Evolutionary conservation across 1,284 basidiomycete species (phyloP).

Genomic region (Thelephora terrestris): DNA sequence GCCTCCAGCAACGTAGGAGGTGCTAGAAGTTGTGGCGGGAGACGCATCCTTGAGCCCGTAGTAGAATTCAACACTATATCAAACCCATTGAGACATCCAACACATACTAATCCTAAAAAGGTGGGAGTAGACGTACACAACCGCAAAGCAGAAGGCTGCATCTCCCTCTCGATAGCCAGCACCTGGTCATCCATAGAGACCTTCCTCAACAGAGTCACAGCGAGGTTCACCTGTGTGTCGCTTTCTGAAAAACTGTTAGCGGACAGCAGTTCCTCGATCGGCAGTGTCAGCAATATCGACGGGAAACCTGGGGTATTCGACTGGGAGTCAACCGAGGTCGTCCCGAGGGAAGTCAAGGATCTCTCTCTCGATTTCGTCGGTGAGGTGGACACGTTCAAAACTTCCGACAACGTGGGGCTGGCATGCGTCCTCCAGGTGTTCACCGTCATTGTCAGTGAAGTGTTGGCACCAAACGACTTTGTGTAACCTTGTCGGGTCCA

Average conservation of each 20-base stretch:
- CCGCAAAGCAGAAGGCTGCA: conserved; percentile 14
- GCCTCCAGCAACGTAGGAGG: conserved; percentile 42
- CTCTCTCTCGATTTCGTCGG: conserved; percentile 18
- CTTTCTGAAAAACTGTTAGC: conserved; percentile 33
- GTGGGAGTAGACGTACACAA: neutral
- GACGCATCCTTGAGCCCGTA: neutral
- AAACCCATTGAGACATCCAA: no score
- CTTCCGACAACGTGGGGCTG: conserved; percentile 11
- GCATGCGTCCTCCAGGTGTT: no score
- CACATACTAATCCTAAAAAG: no score
- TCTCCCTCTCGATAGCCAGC: conserved; percentile 6
- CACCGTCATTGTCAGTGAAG: no score
- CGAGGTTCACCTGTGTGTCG: conserved; percentile 35
- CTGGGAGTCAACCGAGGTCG: conserved; percentile 14
- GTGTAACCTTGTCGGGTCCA: no score
- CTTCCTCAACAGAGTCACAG: conserved; percentile 53
- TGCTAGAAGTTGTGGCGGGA: conserved; percentile 18
- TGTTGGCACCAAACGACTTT: no score
- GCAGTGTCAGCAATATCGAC: conserved; percentile 35
- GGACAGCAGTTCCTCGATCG: conserved; percentile 42
- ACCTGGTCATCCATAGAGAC: conserved; percentile 51
- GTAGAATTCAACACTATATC: neutral
- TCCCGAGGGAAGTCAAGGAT: conserved; percentile 29
- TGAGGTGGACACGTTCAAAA: conserved; percentile 10
- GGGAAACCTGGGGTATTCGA: conserved; percentile 4